phyloP scores from a whole-genome alignment of 139 green algal species.

The Chlamydomonas asymmetrica region DNA sequence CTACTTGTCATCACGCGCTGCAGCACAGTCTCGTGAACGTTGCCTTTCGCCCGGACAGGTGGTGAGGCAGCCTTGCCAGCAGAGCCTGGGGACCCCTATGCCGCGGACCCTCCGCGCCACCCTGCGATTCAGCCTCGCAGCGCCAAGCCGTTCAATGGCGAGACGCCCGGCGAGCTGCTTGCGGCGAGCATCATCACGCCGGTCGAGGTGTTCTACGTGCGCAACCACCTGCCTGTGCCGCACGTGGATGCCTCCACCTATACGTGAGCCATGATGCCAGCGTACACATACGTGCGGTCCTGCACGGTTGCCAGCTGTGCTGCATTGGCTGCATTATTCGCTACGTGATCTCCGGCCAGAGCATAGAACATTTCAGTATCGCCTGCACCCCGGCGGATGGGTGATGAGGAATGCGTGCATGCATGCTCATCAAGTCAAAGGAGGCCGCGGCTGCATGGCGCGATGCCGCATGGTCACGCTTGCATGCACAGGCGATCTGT shows the following conservation, averaged over 20 bases:
- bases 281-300: conserved; percentile 37
- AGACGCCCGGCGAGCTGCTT: conserved; percentile 74
- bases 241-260: conserved; percentile 52
- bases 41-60: not conserved
- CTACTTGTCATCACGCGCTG: not conserved
- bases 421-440: too few species aligned
- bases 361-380: too few species aligned
- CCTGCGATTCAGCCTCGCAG: conserved; percentile 64
- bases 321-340: too few species aligned
- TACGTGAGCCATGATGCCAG: not conserved
- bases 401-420: too few species aligned
- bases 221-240: conserved; percentile 88
- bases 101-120: conserved; percentile 71
- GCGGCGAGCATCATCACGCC: conserved; percentile 63
- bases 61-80: conserved; percentile 24
- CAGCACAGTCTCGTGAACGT: too few species aligned
- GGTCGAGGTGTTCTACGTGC: conserved; percentile 81
- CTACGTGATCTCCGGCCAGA: too few species aligned
- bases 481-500: too few species aligned
- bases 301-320: too few species aligned
- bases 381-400: too few species aligned
- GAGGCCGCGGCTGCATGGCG: too few species aligned
- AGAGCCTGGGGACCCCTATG: conserved; percentile 67
- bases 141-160: conserved; percentile 77
- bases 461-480: too few species aligned